These are phyloP conservation scores for Suillus cothurnatus DNA, from an alignment of 768 basidiomycete genomes.

Conservation along the genomic window DNA sequence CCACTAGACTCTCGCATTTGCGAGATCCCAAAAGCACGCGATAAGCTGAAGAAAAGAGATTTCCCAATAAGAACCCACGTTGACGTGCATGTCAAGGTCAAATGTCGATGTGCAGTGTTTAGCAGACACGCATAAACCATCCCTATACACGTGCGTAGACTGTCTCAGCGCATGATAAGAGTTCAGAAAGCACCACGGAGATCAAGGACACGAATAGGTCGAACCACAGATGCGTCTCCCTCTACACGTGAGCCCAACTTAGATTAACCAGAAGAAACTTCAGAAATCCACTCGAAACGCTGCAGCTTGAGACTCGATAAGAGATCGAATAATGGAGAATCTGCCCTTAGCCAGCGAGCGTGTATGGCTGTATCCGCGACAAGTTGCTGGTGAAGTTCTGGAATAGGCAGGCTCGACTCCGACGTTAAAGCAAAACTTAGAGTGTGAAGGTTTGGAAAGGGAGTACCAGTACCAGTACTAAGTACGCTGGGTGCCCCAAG, in stretches of 20 bases:
- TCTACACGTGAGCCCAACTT: background rate
- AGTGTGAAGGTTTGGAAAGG: slow-evolving; percentile 8
- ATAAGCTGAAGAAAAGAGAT: background rate
- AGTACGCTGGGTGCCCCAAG: slow-evolving; percentile 1
- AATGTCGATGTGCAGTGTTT: background rate
- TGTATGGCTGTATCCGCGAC: background rate
- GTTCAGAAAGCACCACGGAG: background rate
- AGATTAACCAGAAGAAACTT: background rate
- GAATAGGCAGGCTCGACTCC: slow-evolving; percentile 1
- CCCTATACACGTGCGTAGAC: slow-evolving; percentile 5
- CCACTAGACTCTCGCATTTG: slow-evolving; percentile 2
- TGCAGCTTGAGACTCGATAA: slow-evolving; percentile 5
- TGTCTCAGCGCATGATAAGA: slow-evolving; percentile 7
- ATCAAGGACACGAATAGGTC: background rate
- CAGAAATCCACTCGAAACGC: slow-evolving; percentile 9
- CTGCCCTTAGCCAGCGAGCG: slow-evolving; percentile 1
- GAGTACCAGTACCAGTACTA: background rate
- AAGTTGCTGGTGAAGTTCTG: slow-evolving; percentile 1
- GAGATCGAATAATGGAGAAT: slow-evolving; percentile 10
- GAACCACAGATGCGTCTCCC: background rate
- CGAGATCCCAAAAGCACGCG: background rate
- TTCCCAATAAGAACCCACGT: background rate
- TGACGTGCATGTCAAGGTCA: slow-evolving; percentile 4
- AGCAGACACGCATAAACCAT: slow-evolving; percentile 8
- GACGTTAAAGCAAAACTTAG: slow-evolving; percentile 2